Evolutionary conservation across 2,329 filamentous ascomycete genomes (phyloP).

Genomic region (Sordariomycetes sp.): DNA sequence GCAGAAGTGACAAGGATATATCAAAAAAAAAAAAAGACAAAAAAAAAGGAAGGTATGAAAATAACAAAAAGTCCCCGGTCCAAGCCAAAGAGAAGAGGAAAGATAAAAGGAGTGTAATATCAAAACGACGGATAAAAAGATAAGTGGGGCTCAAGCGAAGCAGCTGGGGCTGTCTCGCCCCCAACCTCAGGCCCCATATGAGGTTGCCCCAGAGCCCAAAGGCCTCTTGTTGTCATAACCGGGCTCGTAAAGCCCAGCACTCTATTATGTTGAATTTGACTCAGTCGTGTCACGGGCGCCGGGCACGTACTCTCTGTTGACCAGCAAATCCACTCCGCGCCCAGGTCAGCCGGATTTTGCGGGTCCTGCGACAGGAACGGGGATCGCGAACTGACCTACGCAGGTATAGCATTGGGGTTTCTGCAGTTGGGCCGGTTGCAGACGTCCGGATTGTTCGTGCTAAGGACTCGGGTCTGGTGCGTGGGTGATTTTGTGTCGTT

Average conservation of each 20-base stretch:
- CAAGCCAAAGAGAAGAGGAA: slow-evolving; percentile 7
- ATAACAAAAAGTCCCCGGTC: not conserved
- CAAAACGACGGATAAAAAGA: not conserved
- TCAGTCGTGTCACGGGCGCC: not conserved
- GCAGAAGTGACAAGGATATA: not conserved
- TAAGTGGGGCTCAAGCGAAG: not conserved
- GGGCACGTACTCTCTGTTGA: not conserved
- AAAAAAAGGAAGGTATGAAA: slow-evolving; percentile 2
- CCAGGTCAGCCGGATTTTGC: not conserved
- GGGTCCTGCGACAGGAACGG: not conserved
- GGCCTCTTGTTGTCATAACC: not conserved
- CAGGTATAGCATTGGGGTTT: not conserved
- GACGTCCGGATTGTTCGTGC: not conserved
- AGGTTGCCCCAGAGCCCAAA: not conserved
- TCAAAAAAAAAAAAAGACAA: not conserved
- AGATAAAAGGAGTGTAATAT: slow-evolving; percentile 2
- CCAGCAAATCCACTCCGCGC: no score
- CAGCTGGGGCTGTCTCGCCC: not conserved
- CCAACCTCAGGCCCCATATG: not conserved
- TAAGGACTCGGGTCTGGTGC: not conserved
- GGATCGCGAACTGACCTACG: slow-evolving; percentile 3
- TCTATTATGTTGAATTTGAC: not conserved
- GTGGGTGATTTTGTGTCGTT: not conserved
- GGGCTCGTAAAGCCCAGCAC: not conserved
- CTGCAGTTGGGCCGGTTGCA: slow-evolving; percentile 2